Base-by-base conservation (phyloP, 768 basidiomycete species). In the Piloderma croceum region DNA sequence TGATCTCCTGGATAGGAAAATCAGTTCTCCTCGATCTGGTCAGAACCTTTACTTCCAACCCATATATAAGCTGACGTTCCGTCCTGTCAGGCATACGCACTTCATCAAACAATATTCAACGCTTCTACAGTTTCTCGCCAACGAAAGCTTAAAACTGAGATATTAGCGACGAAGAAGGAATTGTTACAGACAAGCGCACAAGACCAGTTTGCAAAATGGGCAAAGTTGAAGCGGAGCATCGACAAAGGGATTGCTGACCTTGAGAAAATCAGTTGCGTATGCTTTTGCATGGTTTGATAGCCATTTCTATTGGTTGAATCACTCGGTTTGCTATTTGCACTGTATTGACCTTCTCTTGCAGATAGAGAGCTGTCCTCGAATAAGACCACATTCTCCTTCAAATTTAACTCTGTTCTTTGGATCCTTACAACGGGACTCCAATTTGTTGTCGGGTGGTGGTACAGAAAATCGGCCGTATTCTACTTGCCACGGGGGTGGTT, bases 191-290 rank as follows among this genome's bases (percentile, higher is more conserved):
- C 92, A 24, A 91, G 88, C 52, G 87, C 91, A 13, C 96, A 98
- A 58, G 93, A 97, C 56, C 89, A 98, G 56, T 99, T 99, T 59
- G 90, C 92, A 15, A 97, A 91, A 65, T 98, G 96, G 94, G 94
- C 94, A 34, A 92, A 91, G 66, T 65, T 98, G 56, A 68, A 87
- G 52, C 66, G 96, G 49, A 89, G 76, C 50, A 79, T 97, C 33
- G 94, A 98, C 67, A 97, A 94, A 63, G 89, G 85, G 15, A 62
- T 96, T 13, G 76, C 80, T 29, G 92, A 99, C 41, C 71, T 98
- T 3, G 93, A 98, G 68, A 85, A 83, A 61, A 72, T 91, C 46
- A 98, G 93, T 97, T 42, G 62, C 59, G 83, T 73, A 20, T 42
- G 32, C 25, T 36, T n/a, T 31, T 18, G n/a, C n/a, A n/a, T n/a